These are phyloP conservation scores for Spathaspora passalidarum DNA, from an alignment of 805 yeast species.

Conservation along the genomic window DNA sequence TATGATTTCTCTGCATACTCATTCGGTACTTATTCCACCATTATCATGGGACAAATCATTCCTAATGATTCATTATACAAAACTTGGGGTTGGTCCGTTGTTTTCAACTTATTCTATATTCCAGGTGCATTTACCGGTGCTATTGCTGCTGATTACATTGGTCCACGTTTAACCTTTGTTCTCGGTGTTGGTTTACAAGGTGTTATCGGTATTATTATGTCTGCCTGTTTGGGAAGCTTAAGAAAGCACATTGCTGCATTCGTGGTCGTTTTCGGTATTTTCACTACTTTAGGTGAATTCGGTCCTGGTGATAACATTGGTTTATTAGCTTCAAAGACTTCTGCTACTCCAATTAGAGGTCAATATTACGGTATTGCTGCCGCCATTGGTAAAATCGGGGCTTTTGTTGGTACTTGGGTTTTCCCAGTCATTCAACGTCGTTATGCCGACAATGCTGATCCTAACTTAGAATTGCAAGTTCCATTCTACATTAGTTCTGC, in stretches of 20 bases:
- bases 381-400: conserved; percentile 89
- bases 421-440: conserved; percentile 64
- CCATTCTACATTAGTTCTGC: conserved; percentile 83
- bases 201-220: conserved; percentile 77
- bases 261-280: conserved; percentile 84
- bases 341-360: conserved; percentile 85
- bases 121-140: conserved; percentile 93
- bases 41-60: conserved; percentile 58
- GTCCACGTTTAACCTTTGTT: conserved; percentile 80
- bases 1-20: conserved; percentile 88
- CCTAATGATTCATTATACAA: conserved; percentile 61
- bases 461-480: conserved; percentile 36
- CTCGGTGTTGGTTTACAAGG: conserved; percentile 73
- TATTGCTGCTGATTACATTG: conserved; percentile 71
- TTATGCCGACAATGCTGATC: neutral
- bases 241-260: conserved; percentile 67
- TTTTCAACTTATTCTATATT: conserved; percentile 79
- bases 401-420: conserved; percentile 83
- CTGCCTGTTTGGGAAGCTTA: conserved; percentile 59
- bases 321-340: conserved; percentile 78
- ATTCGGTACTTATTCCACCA: conserved; percentile 78
- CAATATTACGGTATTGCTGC: conserved; percentile 90
- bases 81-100: conserved; percentile 90
- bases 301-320: conserved; percentile 95
- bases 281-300: conserved; percentile 83